Evolutionary conservation across 2,329 filamentous ascomycete species (phyloP).

Genomic region (Aurifilum marmelostoma): DNA sequence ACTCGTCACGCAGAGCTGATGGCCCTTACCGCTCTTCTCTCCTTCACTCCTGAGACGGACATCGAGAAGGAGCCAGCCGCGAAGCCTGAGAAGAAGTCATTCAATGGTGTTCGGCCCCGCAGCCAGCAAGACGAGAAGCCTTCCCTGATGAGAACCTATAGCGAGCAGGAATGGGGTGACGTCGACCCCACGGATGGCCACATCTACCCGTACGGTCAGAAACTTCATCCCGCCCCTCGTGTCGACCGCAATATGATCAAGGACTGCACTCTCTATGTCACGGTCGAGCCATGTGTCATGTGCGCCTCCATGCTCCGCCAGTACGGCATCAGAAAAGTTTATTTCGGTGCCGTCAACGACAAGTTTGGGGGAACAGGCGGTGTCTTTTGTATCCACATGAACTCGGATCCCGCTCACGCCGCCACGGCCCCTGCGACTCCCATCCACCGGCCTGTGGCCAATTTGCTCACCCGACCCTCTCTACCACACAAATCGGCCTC

Average conservation of each 20-base stretch:
- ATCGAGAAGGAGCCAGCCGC: slow-evolving; percentile 34
- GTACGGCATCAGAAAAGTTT: slow-evolving; percentile 84
- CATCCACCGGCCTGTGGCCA: slow-evolving; percentile 34
- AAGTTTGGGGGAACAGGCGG: slow-evolving; percentile 96
- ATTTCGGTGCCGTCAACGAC: slow-evolving; percentile 94
- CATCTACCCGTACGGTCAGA: slow-evolving; percentile 65
- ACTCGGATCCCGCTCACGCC: slow-evolving; percentile 47
- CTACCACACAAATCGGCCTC: slow-evolving; percentile 27
- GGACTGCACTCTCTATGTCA: slow-evolving; percentile 85
- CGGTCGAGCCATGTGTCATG: slow-evolving; percentile 98
- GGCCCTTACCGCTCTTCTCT: slow-evolving; percentile 67
- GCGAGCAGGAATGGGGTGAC: slow-evolving; percentile 52
- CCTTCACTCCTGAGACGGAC: slow-evolving; percentile 42
- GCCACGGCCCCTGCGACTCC: slow-evolving; percentile 34
- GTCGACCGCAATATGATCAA: slow-evolving; percentile 70
- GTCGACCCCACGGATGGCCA: slow-evolving; percentile 59
- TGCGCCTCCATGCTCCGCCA: slow-evolving; percentile 92
- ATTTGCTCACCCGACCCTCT: slow-evolving; percentile 24
- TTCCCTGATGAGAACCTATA: slow-evolving; percentile 22
- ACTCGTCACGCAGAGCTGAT: slow-evolving; percentile 96
- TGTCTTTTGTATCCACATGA: slow-evolving; percentile 81
- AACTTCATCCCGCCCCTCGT: slow-evolving; percentile 55
- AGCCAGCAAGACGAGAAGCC: slow-evolving; percentile 33
- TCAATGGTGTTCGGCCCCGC: slow-evolving; percentile 26
- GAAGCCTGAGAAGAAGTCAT: slow-evolving; percentile 24